phyloP scores from a whole-genome alignment of 441 rosid species.

The Lepidium campestre region DNA sequence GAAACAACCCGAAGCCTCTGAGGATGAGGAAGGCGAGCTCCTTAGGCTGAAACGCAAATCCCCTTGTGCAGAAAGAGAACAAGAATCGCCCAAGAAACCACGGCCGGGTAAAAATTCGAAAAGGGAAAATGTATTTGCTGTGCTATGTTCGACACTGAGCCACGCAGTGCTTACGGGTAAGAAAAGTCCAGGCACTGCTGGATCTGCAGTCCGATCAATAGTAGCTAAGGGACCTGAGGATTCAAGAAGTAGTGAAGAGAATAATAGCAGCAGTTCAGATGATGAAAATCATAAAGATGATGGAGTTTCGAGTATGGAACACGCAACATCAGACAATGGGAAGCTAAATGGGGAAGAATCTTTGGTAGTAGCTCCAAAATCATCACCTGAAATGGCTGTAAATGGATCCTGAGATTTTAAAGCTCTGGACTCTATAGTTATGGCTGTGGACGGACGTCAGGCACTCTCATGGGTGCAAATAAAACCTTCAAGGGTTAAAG shows the following conservation, averaged over 20 bases:
- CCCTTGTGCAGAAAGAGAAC: conserved; percentile 55
- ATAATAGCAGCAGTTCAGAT: conserved; percentile 31
- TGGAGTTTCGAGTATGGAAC: conserved; percentile 47
- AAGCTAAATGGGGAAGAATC: conserved; percentile 69
- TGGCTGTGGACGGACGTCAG: conserved; percentile 19
- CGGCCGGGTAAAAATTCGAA: conserved; percentile 54
- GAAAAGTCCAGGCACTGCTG: conserved; percentile 33
- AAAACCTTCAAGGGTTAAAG: conserved; percentile 1
- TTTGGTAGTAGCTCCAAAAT: conserved; percentile 55
- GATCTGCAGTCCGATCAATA: conserved; percentile 23
- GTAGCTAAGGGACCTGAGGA: conserved; percentile 34
- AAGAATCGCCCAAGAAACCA: conserved; percentile 63
- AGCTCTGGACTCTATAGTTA: conserved; percentile 18
- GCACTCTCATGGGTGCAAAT: conserved; percentile 22
- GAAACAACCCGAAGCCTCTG: conserved; percentile 53
- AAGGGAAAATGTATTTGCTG: conserved; percentile 64
- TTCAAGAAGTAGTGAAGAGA: conserved; percentile 35
- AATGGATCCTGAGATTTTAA: conserved; percentile 62
- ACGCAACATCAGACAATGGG: conserved; percentile 49
- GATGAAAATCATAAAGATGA: conserved; percentile 55
- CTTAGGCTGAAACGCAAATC: conserved; percentile 69
- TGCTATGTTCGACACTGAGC: conserved; percentile 78
- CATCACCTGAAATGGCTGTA: conserved; percentile 92
- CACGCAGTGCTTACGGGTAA: conserved; percentile 79
- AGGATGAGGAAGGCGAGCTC: conserved; percentile 79